phyloP scores from a whole-genome alignment of 495 filamentous ascomycete species.

The Margaritispora aquatica region DNA sequence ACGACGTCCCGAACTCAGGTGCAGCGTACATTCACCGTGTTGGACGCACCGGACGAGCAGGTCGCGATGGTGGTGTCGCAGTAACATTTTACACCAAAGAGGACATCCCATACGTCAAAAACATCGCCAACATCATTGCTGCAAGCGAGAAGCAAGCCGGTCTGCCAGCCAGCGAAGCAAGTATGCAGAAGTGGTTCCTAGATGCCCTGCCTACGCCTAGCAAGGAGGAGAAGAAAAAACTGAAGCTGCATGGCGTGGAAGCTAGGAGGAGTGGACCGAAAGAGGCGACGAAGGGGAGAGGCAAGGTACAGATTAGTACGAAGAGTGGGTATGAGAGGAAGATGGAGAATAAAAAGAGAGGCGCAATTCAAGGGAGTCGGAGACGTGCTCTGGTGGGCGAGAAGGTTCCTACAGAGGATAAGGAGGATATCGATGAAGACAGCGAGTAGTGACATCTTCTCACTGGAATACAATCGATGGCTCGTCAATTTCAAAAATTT shows the following conservation, averaged over 20 bases:
- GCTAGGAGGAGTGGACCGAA: conserved; percentile 47
- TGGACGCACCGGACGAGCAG: conserved; percentile 84
- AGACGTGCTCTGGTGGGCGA: conserved; percentile 30
- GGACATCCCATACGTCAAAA: conserved; percentile 85
- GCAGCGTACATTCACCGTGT: conserved; percentile 91
- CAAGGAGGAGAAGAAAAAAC: conserved; percentile 73
- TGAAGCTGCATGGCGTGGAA: conserved; percentile 82
- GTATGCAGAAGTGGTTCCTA: conserved; percentile 80
- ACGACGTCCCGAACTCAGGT: conserved; percentile 85
- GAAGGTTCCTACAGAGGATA: conserved; percentile 59
- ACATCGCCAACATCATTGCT: conserved; percentile 86
- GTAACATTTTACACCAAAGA: conserved; percentile 94
- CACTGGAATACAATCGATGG: background rate
- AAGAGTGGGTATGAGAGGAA: conserved; percentile 85
- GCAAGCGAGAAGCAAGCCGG: conserved; percentile 65
- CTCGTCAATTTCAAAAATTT: no score
- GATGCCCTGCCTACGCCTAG: conserved; percentile 76
- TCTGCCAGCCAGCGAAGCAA: conserved; percentile 33
- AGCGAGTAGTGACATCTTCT: conserved; percentile 6
- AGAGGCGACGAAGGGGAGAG: conserved; percentile 23
- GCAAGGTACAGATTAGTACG: conserved; percentile 65
- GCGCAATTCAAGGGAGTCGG: conserved; percentile 67
- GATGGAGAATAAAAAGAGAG: conserved; percentile 67
- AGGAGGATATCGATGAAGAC: background rate
- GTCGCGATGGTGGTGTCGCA: conserved; percentile 81